phyloP scores from a whole-genome alignment of 177 flowering plant species.

The Vitis hybrid region DNA sequence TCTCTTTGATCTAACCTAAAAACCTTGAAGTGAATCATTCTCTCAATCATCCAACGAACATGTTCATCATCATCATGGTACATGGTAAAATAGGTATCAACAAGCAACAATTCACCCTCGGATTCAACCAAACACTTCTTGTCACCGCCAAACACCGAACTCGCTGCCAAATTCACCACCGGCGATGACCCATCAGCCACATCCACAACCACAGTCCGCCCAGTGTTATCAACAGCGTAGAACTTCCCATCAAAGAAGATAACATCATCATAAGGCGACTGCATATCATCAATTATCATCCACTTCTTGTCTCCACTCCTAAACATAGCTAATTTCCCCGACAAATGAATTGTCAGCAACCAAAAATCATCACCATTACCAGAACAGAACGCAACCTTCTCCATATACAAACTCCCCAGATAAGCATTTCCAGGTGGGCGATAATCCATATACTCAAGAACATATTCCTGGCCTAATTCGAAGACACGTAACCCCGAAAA shows the following conservation, averaged over 20 bases:
- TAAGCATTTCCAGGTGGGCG: constrained; percentile 28
- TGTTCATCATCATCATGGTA: constrained; percentile 29
- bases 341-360: constrained; percentile 68
- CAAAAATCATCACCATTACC: constrained; percentile 18
- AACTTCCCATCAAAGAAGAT: constrained; percentile 41
- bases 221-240: constrained; percentile 68
- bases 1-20: constrained; percentile 28
- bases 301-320: constrained; percentile 49
- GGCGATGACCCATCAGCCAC: neutral
- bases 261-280: constrained; percentile 71
- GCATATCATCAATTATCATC: constrained; percentile 49
- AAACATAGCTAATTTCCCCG: constrained; percentile 68
- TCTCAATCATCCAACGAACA: constrained; percentile 33
- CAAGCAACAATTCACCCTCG: constrained; percentile 55
- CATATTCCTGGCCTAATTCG: constrained; percentile 60
- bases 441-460: constrained; percentile 43
- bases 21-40: constrained; percentile 53
- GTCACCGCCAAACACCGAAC: constrained; percentile 69
- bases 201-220: constrained; percentile 46
- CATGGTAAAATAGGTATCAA: constrained; percentile 60
- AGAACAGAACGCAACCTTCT: constrained; percentile 48
- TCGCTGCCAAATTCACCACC: constrained; percentile 27
- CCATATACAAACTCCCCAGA: constrained; percentile 53
- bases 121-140: constrained; percentile 73
- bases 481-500: constrained; percentile 27